A percentile compares a stretch with the other conserved stretches of the same genome.
Conservation (phyloP, 31 red algal genomes). For the Endocladia muricata region DNA sequence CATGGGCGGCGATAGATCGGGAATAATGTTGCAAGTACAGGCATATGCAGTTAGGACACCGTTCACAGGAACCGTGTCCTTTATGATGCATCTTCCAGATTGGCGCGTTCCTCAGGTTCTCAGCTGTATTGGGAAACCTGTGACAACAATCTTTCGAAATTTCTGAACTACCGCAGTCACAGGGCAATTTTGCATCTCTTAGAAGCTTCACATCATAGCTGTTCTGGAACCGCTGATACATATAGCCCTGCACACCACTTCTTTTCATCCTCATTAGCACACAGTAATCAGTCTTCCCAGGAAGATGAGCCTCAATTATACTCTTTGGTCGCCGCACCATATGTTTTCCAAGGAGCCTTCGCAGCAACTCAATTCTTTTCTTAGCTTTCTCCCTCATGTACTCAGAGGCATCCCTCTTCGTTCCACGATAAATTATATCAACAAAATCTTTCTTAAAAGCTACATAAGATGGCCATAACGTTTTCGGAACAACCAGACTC, state of each 20-base stretch:
- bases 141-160: slow-evolving; percentile 56
- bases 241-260: slow-evolving; percentile 49
- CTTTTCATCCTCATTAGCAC: slow-evolving; percentile 72
- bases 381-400: slow-evolving; percentile 53
- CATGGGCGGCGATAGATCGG: slow-evolving; percentile 47
- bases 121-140: slow-evolving; percentile 30
- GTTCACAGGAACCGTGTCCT: slow-evolving; percentile 16
- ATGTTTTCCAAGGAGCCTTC: slow-evolving; percentile 56
- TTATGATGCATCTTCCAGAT: slow-evolving; percentile 71
- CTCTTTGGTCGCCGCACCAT: slow-evolving; percentile 77
- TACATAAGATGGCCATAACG: slow-evolving; percentile 27
- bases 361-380: slow-evolving; percentile 22
- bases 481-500: slow-evolving; percentile 72
- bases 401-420: slow-evolving; percentile 49
- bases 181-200: slow-evolving; percentile 41
- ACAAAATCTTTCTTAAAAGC: slow-evolving; percentile 38
- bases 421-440: slow-evolving; percentile 42
- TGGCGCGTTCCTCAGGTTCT: slow-evolving; percentile 39
- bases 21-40: slow-evolving; percentile 55
- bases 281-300: slow-evolving; percentile 76
- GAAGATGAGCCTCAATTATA: slow-evolving; percentile 69
- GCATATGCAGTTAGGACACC: slow-evolving; percentile 64
- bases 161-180: slow-evolving; percentile 52
- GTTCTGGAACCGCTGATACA: slow-evolving; percentile 67
- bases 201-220: slow-evolving; percentile 75